A percentile compares a stretch with the other conserved stretches of the same genome.
These are phyloP conservation scores for Anthracocystis panici-leucophaei DNA, from an alignment of 1,284 basidiomycete genomes.

Conservation along the genomic window DNA sequence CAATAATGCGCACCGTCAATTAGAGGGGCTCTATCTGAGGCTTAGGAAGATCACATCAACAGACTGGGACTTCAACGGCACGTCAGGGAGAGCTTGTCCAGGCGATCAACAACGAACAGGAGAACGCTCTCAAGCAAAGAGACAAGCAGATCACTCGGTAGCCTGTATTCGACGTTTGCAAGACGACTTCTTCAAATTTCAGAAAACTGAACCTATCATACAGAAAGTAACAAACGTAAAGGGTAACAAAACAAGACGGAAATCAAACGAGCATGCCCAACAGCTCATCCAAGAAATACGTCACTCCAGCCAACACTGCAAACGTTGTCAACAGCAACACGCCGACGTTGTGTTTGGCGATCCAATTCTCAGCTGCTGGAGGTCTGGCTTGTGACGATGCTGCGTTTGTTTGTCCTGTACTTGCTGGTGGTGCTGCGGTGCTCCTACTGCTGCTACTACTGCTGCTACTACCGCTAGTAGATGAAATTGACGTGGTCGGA, in stretches of 20 bases:
- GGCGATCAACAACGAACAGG: no score
- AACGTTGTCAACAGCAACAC: constrained; percentile 36
- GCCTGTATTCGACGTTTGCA: no score
- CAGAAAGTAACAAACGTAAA: background rate
- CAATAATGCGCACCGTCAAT: no score
- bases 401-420: constrained; percentile 26
- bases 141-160: no score
- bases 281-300: constrained; percentile 47
- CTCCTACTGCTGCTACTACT: background rate
- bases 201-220: no score
- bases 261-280: constrained; percentile 36
- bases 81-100: no score
- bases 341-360: constrained; percentile 37
- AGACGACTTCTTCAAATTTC: no score
- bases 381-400: background rate
- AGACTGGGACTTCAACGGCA: no score
- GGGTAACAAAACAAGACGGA: background rate
- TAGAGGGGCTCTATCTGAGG: no score
- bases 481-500: background rate
- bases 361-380: constrained; percentile 19
- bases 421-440: constrained; percentile 2
- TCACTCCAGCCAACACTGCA: constrained; percentile 38
- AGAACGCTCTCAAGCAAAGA: no score
- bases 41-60: no score
- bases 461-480: background rate